Evolutionary conservation across 768 basidiomycete genomes (phyloP).

Genomic region (Lactarius evosmus): DNA sequence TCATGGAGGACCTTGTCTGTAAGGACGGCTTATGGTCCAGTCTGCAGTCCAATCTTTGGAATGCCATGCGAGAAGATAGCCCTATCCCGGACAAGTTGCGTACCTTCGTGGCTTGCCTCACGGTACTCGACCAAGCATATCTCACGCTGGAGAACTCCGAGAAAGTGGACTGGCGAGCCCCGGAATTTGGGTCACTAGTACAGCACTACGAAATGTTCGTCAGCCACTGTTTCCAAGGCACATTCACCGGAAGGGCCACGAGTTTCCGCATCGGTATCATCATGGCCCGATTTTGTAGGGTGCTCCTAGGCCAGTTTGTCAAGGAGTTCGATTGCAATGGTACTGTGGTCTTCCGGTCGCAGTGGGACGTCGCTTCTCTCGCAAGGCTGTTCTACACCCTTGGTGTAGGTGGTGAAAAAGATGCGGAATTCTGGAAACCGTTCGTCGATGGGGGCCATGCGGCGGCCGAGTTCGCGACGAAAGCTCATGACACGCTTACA

Average conservation of each 20-base stretch:
- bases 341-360: background rate
- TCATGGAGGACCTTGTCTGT: slow-evolving; percentile 1
- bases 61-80: background rate
- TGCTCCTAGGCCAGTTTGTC: background rate
- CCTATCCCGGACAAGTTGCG: slow-evolving; percentile 2
- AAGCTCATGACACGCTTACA: background rate
- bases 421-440: background rate
- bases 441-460: background rate
- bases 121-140: background rate
- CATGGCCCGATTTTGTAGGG: background rate
- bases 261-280: no score
- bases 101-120: slow-evolving; percentile 3
- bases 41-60: slow-evolving; percentile 8
- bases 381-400: background rate
- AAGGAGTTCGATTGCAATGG: background rate
- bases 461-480: background rate
- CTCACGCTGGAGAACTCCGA: no score
- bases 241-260: background rate
- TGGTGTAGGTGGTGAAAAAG: background rate
- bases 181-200: slow-evolving; percentile 3
- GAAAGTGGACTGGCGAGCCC: slow-evolving; percentile 8
- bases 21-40: slow-evolving; percentile 3
- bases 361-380: slow-evolving; percentile 6
- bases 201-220: slow-evolving; percentile 7
- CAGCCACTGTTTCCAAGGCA: background rate